These are phyloP conservation scores for Pleurotus tuber-regium DNA, from an alignment of 768 basidiomycete genomes.

Conservation along the genomic window DNA sequence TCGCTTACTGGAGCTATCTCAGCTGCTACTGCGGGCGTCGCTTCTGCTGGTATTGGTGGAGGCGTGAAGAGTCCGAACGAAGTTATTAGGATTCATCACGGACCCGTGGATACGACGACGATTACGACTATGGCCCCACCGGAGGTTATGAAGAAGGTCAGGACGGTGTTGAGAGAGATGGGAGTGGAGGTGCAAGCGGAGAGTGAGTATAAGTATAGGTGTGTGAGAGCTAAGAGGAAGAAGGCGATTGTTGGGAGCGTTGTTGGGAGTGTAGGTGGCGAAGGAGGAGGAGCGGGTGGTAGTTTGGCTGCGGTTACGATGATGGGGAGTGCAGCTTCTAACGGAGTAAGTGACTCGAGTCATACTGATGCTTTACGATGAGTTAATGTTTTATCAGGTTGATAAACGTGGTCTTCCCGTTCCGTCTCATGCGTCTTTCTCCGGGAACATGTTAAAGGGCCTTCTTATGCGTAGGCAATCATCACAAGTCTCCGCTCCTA, in stretches of 20 bases:
- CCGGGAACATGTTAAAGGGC: slow-evolving; percentile 82
- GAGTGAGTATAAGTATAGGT: slow-evolving; percentile 88
- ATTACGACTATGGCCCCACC: slow-evolving; percentile 83
- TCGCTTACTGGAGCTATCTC: slow-evolving; percentile 30
- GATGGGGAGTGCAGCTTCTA: slow-evolving; percentile 79
- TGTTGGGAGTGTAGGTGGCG: slow-evolving; percentile 42
- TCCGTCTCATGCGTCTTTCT: slow-evolving; percentile 72
- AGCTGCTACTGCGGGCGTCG: neutral
- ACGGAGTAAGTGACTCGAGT: slow-evolving; percentile 61
- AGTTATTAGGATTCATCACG: slow-evolving; percentile 81
- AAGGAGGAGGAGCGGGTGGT: slow-evolving; percentile 24
- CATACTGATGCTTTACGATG: slow-evolving; percentile 8
- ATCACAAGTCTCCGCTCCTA: slow-evolving; percentile 65
- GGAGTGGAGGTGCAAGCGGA: slow-evolving; percentile 88
- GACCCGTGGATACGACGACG: slow-evolving; percentile 87
- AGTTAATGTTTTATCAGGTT: too few relatives aligned
- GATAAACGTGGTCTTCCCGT: slow-evolving; percentile 88
- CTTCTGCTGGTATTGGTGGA: slow-evolving; percentile 11
- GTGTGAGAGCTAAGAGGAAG: slow-evolving; percentile 74
- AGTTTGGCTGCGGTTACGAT: slow-evolving; percentile 71
- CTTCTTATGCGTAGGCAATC: slow-evolving; percentile 89
- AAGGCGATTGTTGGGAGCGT: slow-evolving; percentile 44
- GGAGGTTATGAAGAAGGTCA: slow-evolving; percentile 86
- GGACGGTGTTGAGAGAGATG: slow-evolving; percentile 79
- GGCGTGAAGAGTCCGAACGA: slow-evolving; percentile 25